Evolutionary conservation across 2,329 filamentous ascomycete genomes (phyloP).

Genomic region (Trichoderma citrinoviride): DNA sequence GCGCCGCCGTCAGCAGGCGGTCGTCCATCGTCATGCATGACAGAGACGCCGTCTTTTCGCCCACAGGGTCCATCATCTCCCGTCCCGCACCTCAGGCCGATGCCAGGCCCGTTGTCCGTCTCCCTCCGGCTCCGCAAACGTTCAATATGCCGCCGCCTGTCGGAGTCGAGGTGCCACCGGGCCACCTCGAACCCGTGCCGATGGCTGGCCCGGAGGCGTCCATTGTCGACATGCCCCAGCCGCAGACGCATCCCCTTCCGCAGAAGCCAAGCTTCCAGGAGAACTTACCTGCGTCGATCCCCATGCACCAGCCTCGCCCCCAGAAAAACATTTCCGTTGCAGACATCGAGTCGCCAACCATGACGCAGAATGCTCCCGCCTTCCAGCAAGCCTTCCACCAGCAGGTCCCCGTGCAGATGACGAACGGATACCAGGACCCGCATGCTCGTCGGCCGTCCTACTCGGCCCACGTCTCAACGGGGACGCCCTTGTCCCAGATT

Average conservation of each 20-base stretch:
- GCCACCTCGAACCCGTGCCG: conserved; percentile 24
- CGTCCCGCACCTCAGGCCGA: conserved; percentile 62
- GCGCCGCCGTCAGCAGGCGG: conserved; percentile 80
- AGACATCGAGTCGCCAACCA: conserved; percentile 81
- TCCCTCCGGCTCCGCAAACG: conserved; percentile 61
- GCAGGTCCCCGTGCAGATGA: conserved; percentile 77
- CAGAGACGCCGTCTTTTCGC: conserved; percentile 75
- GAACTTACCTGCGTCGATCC: conserved; percentile 50
- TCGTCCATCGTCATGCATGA: conserved; percentile 66
- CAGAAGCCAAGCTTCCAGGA: conserved; percentile 59
- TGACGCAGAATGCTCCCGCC: conserved; percentile 60
- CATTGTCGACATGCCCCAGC: conserved; percentile 54
- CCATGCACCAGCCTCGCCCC: conserved; percentile 92
- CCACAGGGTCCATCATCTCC: conserved; percentile 74
- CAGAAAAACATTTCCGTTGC: conserved; percentile 93
- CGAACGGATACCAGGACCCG: conserved; percentile 56
- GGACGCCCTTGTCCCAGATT: conserved; percentile 85
- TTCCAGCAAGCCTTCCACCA: conserved; percentile 94
- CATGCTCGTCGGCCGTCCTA: conserved; percentile 69
- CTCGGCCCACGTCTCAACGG: conserved; percentile 66
- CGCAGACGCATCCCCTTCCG: conserved; percentile 57
- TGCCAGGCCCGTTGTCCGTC: conserved; percentile 72
- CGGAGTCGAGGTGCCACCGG: conserved; percentile 24
- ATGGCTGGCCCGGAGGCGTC: conserved; percentile 33
- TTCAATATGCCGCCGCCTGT: conserved; percentile 28